Percentiles rank a stretch among this genome's conserved stretches.
These are phyloP conservation scores for Rhododendron kiyosumense DNA, from an alignment of 148 eudicot species.

Conservation along the genomic window DNA sequence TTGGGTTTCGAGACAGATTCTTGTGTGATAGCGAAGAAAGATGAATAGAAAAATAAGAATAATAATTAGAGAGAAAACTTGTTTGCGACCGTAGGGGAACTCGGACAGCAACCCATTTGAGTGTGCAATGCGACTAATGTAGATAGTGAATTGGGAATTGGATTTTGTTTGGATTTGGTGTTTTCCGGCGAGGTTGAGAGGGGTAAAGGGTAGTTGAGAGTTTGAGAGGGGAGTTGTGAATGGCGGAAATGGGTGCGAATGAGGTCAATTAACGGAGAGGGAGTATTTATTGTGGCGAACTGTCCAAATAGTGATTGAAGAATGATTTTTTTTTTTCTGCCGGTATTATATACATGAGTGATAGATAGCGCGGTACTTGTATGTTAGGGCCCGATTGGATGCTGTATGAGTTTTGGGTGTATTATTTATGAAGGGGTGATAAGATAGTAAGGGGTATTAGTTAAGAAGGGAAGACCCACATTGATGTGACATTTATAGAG, in stretches of 20 bases:
- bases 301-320: neutral
- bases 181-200: neutral
- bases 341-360: too few species aligned
- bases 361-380: too few species aligned
- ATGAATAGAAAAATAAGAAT: too few species aligned
- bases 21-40: neutral
- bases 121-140: neutral
- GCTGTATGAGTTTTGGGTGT: too few species aligned
- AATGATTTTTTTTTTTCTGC: too few species aligned
- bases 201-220: neutral
- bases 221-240: neutral
- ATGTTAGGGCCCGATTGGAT: too few species aligned
- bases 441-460: too few species aligned
- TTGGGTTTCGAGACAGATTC: too few species aligned
- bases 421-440: too few species aligned
- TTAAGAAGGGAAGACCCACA: too few species aligned
- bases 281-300: neutral
- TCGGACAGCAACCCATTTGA: neutral
- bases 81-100: neutral
- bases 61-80: too few species aligned
- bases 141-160: neutral
- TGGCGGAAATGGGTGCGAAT: neutral
- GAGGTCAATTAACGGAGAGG: neutral
- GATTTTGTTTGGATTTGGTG: neutral
- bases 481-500: too few species aligned